phyloP scores from a whole-genome alignment of 129 eudicot species.

The Helianthus annuus region DNA sequence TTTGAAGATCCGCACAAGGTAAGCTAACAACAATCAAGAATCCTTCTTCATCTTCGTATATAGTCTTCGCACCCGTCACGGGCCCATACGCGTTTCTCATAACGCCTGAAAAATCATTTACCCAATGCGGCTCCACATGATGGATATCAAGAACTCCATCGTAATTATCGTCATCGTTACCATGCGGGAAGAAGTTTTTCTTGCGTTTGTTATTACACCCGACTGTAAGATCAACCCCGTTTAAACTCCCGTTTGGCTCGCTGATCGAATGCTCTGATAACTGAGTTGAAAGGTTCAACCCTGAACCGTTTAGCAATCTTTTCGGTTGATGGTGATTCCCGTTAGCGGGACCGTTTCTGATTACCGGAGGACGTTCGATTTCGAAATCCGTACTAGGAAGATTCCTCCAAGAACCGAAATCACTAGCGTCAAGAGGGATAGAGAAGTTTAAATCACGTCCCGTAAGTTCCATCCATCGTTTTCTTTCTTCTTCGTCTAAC shows the following conservation, averaged over 20 bases:
- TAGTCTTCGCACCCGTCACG: conserved; percentile 73
- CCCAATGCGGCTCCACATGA: conserved; percentile 59
- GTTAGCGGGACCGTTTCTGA: conserved; percentile 25
- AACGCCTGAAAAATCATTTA: conserved; percentile 62
- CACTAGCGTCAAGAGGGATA: conserved; percentile 67
- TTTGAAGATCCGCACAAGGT: conserved; percentile 66
- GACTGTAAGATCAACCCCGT: conserved; percentile 48
- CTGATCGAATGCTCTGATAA: conserved; percentile 39
- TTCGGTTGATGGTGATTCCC: conserved; percentile 43
- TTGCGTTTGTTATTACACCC: conserved; percentile 47
- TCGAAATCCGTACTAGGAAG: conserved; percentile 56
- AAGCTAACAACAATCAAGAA: conserved; percentile 71
- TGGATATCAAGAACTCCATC: conserved; percentile 47
- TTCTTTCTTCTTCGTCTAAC: conserved; percentile 59
- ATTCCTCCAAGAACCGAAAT: conserved; percentile 43
- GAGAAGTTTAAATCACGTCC: conserved; percentile 65
- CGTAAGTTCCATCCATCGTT: conserved; percentile 65
- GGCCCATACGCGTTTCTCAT: conserved; percentile 74
- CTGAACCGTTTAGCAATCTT: conserved; percentile 58
- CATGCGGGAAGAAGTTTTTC: conserved; percentile 50
- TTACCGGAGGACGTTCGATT: conserved; percentile 52
- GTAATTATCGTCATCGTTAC: conserved; percentile 51
- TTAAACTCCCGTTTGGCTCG: conserved; percentile 28
- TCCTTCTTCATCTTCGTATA: conserved; percentile 74
- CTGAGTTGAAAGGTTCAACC: conserved; percentile 59